These are phyloP conservation scores for Haberlea rhodopensis DNA, from an alignment of 257 asterid species.

Conservation along the genomic window DNA sequence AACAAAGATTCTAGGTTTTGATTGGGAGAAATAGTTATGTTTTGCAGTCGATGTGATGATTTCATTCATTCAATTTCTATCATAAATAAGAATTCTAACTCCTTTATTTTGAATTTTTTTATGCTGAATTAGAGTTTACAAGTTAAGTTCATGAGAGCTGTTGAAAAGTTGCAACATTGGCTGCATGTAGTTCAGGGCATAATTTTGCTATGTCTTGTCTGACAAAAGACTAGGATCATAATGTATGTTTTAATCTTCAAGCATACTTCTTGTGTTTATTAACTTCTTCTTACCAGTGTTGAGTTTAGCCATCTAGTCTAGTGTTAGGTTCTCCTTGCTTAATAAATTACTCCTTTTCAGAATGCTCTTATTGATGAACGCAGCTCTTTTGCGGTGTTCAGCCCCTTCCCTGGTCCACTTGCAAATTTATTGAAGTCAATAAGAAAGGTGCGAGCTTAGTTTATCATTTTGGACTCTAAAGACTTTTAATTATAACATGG, in stretches of 20 bases:
- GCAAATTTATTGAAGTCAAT: constrained; percentile 55
- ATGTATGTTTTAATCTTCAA: neutral
- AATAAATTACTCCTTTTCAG: constrained; percentile 33
- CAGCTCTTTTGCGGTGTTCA: constrained; percentile 76
- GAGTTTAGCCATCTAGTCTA: constrained; percentile 4
- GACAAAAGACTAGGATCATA: neutral
- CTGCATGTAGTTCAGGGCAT: constrained; percentile 20
- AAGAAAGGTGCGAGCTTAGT: constrained; percentile 48
- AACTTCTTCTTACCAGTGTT: constrained; percentile 7
- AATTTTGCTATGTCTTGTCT: constrained; percentile 11
- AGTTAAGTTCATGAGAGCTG: no score
- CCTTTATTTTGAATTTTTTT: no score
- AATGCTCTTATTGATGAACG: constrained; percentile 88
- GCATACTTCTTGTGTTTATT: constrained; percentile 1
- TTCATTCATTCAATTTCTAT: no score
- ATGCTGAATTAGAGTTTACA: no score
- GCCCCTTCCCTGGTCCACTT: constrained; percentile 76
- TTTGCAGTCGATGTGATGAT: no score
- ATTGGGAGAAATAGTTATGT: no score
- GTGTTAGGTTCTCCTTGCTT: constrained; percentile 24
- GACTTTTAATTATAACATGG: constrained; percentile 12
- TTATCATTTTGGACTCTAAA: neutral
- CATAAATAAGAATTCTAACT: no score
- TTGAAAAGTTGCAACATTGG: no score
- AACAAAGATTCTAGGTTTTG: no score